phyloP scores from a whole-genome alignment of 2,329 filamentous ascomycete genomes.

The Triangularia setosa region DNA sequence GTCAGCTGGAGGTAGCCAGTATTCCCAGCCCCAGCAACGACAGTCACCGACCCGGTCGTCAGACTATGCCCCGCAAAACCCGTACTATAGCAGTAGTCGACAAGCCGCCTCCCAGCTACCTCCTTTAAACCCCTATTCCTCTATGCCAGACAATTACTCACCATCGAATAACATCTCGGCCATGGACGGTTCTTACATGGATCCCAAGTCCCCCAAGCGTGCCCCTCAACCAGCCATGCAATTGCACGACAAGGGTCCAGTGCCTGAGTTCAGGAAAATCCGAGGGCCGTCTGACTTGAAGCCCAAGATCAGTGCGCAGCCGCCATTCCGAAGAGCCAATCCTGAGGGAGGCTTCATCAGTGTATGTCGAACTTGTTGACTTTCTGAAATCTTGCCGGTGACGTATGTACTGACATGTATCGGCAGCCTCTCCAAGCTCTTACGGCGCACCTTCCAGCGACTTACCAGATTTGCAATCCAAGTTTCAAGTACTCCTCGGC shows the following conservation, averaged over 20 bases:
- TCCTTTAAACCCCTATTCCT: slow-evolving; percentile 66
- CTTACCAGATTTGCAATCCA: slow-evolving; percentile 97
- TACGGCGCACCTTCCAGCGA: slow-evolving; percentile 86
- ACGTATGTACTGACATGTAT: slow-evolving; percentile 1
- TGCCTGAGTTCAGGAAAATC: slow-evolving; percentile 84
- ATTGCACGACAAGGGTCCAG: slow-evolving; percentile 56
- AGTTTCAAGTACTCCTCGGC: slow-evolving; percentile 99
- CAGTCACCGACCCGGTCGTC: slow-evolving; percentile 75
- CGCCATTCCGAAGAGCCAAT: slow-evolving; percentile 86
- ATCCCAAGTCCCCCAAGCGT: slow-evolving; percentile 56
- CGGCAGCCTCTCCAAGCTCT: slow-evolving; percentile 85
- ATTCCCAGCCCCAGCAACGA: slow-evolving; percentile 51
- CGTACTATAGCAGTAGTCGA: slow-evolving; percentile 54
- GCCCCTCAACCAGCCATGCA: slow-evolving; percentile 46
- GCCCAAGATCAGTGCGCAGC: slow-evolving; percentile 81
- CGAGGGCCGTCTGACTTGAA: slow-evolving; percentile 69
- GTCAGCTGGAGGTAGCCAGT: slow-evolving; percentile 53
- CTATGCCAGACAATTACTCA: slow-evolving; percentile 67
- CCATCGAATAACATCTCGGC: slow-evolving; percentile 58
- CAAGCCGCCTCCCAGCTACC: slow-evolving; percentile 58
- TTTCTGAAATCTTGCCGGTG: not conserved
- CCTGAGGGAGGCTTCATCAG: slow-evolving; percentile 98
- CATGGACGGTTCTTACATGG: slow-evolving; percentile 63
- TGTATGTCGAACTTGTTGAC: slow-evolving; percentile 48
- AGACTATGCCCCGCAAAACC: slow-evolving; percentile 52